Evolutionary conservation across 495 filamentous ascomycete genomes (phyloP).

Genomic region (Talaromyces nanjingensis): DNA sequence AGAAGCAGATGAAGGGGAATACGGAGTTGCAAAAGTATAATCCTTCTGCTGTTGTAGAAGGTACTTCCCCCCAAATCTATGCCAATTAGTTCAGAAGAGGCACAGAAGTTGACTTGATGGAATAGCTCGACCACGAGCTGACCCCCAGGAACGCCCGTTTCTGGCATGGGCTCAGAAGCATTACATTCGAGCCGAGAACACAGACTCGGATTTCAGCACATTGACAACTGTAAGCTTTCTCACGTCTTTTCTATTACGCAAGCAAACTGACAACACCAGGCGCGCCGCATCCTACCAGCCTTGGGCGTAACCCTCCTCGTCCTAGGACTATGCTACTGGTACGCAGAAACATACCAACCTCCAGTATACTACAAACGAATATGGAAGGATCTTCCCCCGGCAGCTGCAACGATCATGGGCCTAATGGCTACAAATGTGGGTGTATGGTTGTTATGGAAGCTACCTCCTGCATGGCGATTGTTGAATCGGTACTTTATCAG

Average conservation of each 20-base stretch:
- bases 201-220: constrained; percentile 23
- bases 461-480: constrained; percentile 62
- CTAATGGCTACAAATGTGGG: constrained; percentile 60
- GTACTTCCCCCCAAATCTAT: constrained; percentile 15
- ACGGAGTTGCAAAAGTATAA: constrained; percentile 45
- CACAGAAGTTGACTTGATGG: neutral
- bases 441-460: constrained; percentile 58
- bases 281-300: constrained; percentile 59
- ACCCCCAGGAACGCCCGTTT: constrained; percentile 31
- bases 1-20: constrained; percentile 35
- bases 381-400: constrained; percentile 67
- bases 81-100: neutral
- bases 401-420: constrained; percentile 65
- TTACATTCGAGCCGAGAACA: constrained; percentile 31
- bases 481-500: constrained; percentile 76
- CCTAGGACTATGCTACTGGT: constrained; percentile 42
- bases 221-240: constrained; percentile 27
- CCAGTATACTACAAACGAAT: constrained; percentile 51
- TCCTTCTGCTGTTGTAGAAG: constrained; percentile 28
- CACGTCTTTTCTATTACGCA: neutral
- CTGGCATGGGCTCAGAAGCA: constrained; percentile 46
- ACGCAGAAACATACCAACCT: constrained; percentile 56
- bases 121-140: constrained; percentile 35
- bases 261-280: constrained; percentile 13
- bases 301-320: constrained; percentile 48